Base-by-base conservation (phyloP, 2,329 filamentous ascomycete genomes). In the Fusarium anthophilum region DNA sequence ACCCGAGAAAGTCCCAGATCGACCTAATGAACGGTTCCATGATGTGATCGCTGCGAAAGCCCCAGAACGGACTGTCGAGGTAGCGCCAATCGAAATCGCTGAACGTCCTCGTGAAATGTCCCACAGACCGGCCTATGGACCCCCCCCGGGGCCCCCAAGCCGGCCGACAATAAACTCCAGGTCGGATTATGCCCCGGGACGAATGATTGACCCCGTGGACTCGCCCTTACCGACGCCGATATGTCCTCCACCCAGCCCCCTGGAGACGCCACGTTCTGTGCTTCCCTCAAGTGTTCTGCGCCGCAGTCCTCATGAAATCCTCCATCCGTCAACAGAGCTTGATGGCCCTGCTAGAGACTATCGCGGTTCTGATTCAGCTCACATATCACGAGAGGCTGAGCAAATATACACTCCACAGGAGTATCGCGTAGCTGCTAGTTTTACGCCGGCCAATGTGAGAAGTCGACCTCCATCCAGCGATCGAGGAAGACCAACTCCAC, bases 371-470 rank as follows among this genome's bases (percentile, higher is more conserved):
- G 69, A 76, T 28, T 63, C 71, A 37, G 66, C 58, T 26, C 77
- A 65, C 15, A 44, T 51, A 8, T 39, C 58, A n/a, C 69, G 59
- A 17, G 78, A 81, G 45, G 66, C 73, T 28, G 67, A 78, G 43
- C 80, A 80, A 47, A 74, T 79, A 57, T 75, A 72, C 30, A 78
- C 74, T 5, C 77, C 77, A 1, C 75, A 76, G 39, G 80, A 80
- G 28, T 77, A 76, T 28, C 72, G 72, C 51, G 72, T 77, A 7
- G 74, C 66, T 32, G 72, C 69, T 35, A 77, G 80, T 12, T 82
- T 82, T 55, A 82, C 80, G 2, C 76, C 81, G 12, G 81, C 80
- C 32, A 82, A 82, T 56, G 26, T 64, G 12, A 76, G 72, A 38
- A 79, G 76, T 47, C 77, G 79, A 18, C 77, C 78, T 11, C 71